phyloP scores from a whole-genome alignment of 371 early-diverging fungal species.

The Furculomyces boomerangus region DNA sequence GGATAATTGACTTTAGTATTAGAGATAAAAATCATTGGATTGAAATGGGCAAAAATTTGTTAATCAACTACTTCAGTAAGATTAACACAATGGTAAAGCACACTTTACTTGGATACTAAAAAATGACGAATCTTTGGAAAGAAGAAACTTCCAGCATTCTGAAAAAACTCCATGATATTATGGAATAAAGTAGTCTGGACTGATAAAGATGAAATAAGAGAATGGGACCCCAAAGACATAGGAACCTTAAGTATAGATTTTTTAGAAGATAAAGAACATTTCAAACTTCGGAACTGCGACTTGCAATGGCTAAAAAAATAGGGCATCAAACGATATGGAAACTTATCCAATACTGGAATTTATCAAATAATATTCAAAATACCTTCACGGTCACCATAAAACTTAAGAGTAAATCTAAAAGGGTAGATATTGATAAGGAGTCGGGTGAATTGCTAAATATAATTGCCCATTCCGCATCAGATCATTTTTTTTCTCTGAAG shows the following conservation, averaged over 20 bases:
- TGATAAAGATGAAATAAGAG: not conserved
- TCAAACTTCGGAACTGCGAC: not conserved
- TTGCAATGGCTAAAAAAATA: not conserved
- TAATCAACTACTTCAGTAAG: not conserved
- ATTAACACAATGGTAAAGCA: not conserved
- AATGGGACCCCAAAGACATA: not conserved
- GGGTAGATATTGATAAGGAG: too few relatives aligned
- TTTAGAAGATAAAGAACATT: not conserved
- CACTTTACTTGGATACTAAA: not conserved
- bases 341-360: too few relatives aligned
- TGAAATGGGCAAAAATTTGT: not conserved
- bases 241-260: not conserved
- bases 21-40: not conserved
- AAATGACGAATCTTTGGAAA: not conserved
- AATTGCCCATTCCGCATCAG: too few relatives aligned
- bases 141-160: not conserved
- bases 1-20: not conserved
- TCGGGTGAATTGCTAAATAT: too few relatives aligned
- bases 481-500: too few relatives aligned
- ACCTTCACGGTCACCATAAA: too few relatives aligned
- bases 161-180: not conserved
- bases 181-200: not conserved
- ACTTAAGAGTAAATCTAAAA: too few relatives aligned
- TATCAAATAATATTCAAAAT: too few relatives aligned
- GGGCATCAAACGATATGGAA: not conserved